These are phyloP conservation scores for Plasmopara viticola DNA, from an alignment of 352 stramenopile species.

Conservation along the genomic window DNA sequence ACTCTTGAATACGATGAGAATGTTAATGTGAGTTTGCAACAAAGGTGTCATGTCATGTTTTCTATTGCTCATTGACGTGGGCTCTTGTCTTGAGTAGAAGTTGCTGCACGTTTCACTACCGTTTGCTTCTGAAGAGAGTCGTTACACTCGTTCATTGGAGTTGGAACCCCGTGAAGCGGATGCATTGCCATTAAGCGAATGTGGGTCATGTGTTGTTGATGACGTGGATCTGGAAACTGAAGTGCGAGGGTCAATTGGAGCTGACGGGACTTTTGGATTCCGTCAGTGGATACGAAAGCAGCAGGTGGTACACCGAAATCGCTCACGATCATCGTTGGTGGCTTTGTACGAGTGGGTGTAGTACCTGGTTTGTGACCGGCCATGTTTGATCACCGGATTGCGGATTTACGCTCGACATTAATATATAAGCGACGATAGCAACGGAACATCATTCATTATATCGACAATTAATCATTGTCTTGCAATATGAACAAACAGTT, in stretches of 20 bases:
- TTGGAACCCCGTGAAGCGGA: constrained; percentile 73
- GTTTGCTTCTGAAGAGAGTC: constrained; percentile 68
- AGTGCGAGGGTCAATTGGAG: constrained; percentile 69
- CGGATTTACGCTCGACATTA: too few relatives aligned
- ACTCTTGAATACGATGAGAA: constrained; percentile 47
- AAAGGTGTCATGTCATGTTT: not conserved
- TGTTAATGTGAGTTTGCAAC: constrained; percentile 46
- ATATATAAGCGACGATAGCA: too few relatives aligned
- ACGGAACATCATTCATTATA: too few relatives aligned
- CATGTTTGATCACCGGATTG: too few relatives aligned
- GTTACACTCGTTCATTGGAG: constrained; percentile 63
- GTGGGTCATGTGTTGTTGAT: constrained; percentile 37
- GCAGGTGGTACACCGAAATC: constrained; percentile 73
- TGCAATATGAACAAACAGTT: too few relatives aligned
- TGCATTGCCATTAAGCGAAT: constrained; percentile 52
- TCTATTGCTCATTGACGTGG: not conserved
- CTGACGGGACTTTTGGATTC: constrained; percentile 69
- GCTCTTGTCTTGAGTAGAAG: constrained; percentile 27
- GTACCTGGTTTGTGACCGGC: not conserved
- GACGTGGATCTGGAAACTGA: constrained; percentile 77
- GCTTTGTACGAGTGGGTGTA: constrained; percentile 73
- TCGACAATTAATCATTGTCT: too few relatives aligned
- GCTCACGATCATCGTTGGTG: constrained; percentile 48
- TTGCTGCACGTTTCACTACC: constrained; percentile 63
- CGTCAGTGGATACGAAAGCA: constrained; percentile 81